Base-by-base conservation (phyloP, 2,329 filamentous ascomycete species). In the Hirsutella rhossiliensis region DNA sequence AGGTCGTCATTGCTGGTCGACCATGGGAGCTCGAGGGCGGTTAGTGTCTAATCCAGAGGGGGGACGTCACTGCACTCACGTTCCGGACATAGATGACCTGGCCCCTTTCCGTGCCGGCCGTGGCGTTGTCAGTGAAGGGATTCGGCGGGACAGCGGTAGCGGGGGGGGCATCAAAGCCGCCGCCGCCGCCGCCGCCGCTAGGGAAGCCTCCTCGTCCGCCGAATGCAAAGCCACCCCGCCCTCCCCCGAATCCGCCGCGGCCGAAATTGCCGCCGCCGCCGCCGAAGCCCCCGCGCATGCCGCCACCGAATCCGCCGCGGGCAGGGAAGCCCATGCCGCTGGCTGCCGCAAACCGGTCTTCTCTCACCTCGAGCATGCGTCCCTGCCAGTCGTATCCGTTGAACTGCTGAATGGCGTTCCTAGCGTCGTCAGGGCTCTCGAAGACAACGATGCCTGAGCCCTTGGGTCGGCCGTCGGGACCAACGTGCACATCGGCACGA, bases 361-460 rank as follows among this genome's bases (percentile, higher is more conserved):
- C 90, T 50, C 92, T 88, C 50, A 98, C 92, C 63, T 98, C 92
- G 42, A 98, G 78, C 43, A 82, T 71, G 46, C 92, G 84, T 11
- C 92, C 92, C 63, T 97, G 90, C 92, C 92, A 98, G 51, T 98
- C 92, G 62, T 95, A 97, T 47, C 92, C 92, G 61, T 97, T 96
- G 73, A 97, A 98, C 54, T 96, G 89, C 59, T 88, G 82, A 52
- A 98, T 98, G 19, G 92, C 92, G 59, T 88, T 95, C 52, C 88
- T 87, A 37, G 92, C 90, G 65, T 98, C 92, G 47, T 97, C 89
- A 2, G 88, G 80, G 46, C 82, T 90, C 63, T 98, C 92, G 62
- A 96, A 98, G 37, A 92, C 88, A 48, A 98, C 92, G 46, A 97
- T 94, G 52, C 92, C 92, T 42, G 92, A 95, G 44, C 92, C 92